phyloP scores from a whole-genome alignment of 257 asterid species.

The Leptodermis oblonga region DNA sequence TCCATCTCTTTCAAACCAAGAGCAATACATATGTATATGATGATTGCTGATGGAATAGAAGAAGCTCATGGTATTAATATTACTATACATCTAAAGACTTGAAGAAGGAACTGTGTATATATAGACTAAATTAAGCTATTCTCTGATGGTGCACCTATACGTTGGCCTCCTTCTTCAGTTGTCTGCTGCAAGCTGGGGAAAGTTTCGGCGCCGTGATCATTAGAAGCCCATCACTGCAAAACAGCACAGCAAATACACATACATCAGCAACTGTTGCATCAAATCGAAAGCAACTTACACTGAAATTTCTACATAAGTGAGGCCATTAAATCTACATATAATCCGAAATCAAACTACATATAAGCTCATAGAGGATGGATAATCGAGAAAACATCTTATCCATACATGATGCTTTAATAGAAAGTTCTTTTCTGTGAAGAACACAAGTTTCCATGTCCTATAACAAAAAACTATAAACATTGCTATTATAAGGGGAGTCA shows the following conservation, averaged over 20 bases:
- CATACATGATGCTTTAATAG: not conserved
- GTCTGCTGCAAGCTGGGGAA: slow-evolving; percentile 45
- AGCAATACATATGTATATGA: not conserved
- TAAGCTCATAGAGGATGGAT: not conserved
- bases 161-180: slow-evolving; percentile 42
- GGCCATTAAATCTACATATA: not conserved
- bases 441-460: not conserved
- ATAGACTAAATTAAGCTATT: not conserved
- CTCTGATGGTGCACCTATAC: slow-evolving; percentile 23
- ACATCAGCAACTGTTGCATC: slow-evolving; percentile 1
- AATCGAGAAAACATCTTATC: not conserved
- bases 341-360: not conserved
- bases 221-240: slow-evolving; percentile 71
- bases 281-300: not conserved
- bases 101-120: not conserved
- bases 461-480: not conserved
- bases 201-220: slow-evolving; percentile 55
- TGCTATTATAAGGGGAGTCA: not conserved
- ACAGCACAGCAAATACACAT: slow-evolving; percentile 36
- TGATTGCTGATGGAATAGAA: not conserved
- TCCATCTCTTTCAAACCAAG: not conserved
- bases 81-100: not conserved
- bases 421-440: not conserved
- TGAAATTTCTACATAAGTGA: not conserved
- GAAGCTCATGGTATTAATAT: not conserved